Conservation (phyloP, 768 basidiomycete species). For the Coprinellus micaceus region DNA sequence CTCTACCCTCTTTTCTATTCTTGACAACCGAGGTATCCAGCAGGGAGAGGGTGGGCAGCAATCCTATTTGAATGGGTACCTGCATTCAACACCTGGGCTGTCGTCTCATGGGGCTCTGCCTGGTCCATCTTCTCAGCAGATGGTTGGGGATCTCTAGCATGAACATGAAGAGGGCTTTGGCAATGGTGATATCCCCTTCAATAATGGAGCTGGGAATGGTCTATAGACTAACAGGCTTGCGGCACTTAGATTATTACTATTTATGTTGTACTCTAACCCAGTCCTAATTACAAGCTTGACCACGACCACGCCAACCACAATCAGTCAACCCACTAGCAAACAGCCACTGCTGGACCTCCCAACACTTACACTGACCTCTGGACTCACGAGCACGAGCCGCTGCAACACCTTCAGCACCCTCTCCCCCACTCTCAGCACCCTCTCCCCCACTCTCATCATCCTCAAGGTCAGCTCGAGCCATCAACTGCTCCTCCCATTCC, state of each 20-base stretch:
- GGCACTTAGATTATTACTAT: not conserved
- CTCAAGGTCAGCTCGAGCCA: not conserved
- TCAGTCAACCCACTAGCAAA: not conserved
- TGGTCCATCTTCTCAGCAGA: no score
- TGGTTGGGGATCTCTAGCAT: no score
- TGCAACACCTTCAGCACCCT: not conserved
- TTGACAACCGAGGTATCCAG: no score
- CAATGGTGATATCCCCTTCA: no score
- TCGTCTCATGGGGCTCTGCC: no score
- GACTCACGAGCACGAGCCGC: not conserved
- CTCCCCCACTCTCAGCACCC: not conserved
- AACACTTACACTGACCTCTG: not conserved
- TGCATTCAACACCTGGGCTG: no score
- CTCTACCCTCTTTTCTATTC: no score
- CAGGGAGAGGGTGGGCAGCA: no score
- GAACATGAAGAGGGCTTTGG: no score
- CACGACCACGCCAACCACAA: not conserved
- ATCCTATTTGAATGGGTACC: no score
- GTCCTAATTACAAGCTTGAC: not conserved
- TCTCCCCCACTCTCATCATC: not conserved
- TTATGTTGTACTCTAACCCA: not conserved
- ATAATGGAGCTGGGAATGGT: no score
- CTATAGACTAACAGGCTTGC: not conserved
- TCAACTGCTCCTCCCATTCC: slow-evolving; percentile 2
- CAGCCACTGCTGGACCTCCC: not conserved